phyloP scores from a whole-genome alignment of 768 basidiomycete species.

The Dictyophora rubrovolvata region DNA sequence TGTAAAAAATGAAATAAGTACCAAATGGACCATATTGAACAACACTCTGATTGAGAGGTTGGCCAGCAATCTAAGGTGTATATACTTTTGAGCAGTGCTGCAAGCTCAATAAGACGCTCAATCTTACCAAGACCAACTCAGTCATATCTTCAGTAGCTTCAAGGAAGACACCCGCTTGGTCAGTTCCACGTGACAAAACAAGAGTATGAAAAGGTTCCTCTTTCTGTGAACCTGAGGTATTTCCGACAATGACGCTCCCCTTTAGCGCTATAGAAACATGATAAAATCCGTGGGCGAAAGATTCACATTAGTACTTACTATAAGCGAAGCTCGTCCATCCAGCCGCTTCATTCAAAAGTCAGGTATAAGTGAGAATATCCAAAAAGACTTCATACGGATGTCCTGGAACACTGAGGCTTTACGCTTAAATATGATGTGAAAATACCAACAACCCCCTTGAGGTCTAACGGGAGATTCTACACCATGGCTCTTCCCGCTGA shows the following conservation, averaged over 20 bases:
- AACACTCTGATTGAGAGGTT: constrained; percentile 82
- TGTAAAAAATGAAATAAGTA: not conserved
- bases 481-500: constrained; percentile 83
- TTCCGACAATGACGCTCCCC: constrained; percentile 51
- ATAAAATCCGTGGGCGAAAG: not conserved
- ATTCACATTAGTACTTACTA: constrained; percentile 33
- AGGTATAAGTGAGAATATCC: not conserved
- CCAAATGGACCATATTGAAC: constrained; percentile 75
- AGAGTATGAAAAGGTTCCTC: constrained; percentile 66
- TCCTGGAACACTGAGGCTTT: constrained; percentile 69
- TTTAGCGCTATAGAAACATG: constrained; percentile 39
- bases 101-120: not conserved
- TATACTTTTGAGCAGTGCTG: constrained; percentile 5
- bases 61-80: constrained; percentile 53
- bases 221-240: constrained; percentile 24
- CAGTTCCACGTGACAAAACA: constrained; percentile 54
- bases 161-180: constrained; percentile 61
- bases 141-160: constrained; percentile 50
- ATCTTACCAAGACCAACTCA: constrained; percentile 60
- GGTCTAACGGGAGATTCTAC: constrained; percentile 82
- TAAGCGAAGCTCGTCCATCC: constrained; percentile 90
- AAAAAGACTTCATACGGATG: constrained; percentile 44
- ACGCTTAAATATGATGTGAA: constrained; percentile 63
- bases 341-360: constrained; percentile 33
- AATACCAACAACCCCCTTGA: constrained; percentile 90